Evolutionary conservation across 2,329 filamentous ascomycete genomes (phyloP).

Genomic region (Fusarium papillatum): DNA sequence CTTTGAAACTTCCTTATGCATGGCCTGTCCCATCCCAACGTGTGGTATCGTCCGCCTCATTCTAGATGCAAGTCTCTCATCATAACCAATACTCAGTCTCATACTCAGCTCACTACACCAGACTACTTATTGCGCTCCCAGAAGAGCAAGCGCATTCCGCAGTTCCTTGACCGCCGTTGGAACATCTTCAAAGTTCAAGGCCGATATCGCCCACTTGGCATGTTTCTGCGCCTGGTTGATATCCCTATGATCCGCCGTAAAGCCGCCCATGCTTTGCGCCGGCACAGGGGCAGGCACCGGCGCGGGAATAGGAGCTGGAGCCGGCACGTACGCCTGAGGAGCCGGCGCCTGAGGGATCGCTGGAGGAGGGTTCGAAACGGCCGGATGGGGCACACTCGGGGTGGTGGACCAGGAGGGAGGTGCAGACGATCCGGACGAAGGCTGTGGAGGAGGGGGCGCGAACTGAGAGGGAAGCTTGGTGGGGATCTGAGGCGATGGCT

Average conservation of each 20-base stretch:
- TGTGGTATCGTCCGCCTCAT: slow-evolving; percentile 32
- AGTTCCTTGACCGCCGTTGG: slow-evolving; percentile 90
- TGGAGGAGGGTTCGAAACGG: slow-evolving; percentile 37
- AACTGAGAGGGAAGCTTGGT: slow-evolving; percentile 41
- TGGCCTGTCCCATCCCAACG: slow-evolving; percentile 5
- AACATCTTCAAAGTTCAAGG: slow-evolving; percentile 96
- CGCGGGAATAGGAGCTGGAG: slow-evolving; percentile 20
- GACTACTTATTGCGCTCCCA: slow-evolving; percentile 68
- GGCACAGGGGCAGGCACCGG: slow-evolving; percentile 12
- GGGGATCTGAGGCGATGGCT: slow-evolving; percentile 46
- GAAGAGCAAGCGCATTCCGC: slow-evolving; percentile 76
- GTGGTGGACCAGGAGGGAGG: slow-evolving; percentile 39
- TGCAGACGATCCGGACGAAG: slow-evolving; percentile 33
- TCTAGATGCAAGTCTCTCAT: slow-evolving; percentile 16
- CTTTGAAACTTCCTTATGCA: slow-evolving; percentile 5
- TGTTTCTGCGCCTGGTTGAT: slow-evolving; percentile 92
- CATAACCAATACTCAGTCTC: not conserved
- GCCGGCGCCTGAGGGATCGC: slow-evolving; percentile 29
- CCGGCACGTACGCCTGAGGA: slow-evolving; percentile 22
- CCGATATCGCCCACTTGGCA: slow-evolving; percentile 96
- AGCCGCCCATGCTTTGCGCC: slow-evolving; percentile 12
- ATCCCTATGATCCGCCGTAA: slow-evolving; percentile 60
- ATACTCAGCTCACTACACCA: not conserved
- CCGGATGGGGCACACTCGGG: slow-evolving; percentile 37
- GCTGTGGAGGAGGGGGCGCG: slow-evolving; percentile 38